Evolutionary conservation across 495 filamentous ascomycete species (phyloP), one percentile per base, ranked within the genome.

Genomic region (Xylaria grammica): DNA sequence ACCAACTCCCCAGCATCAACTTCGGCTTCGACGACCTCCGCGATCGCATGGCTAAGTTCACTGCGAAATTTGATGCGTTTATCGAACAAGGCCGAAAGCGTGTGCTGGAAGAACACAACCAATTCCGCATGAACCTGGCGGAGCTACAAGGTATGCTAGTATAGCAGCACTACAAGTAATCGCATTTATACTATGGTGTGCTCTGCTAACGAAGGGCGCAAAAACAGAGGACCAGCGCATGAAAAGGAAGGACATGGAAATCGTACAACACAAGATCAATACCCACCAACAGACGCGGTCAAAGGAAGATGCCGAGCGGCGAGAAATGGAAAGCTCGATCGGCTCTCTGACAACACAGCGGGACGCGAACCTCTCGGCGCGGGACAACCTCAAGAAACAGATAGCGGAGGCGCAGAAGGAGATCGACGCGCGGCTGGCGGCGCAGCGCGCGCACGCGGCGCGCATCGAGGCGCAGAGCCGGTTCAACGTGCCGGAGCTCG

Each of bases 1-100:
- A 95, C 75, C 87, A 87, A 13, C 86, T 97, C 9, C 95, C 95
- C 40, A 91, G 81, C 74, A 91, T 97, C 77, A 93, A 95, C 78
- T 97, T 98, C 76, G 93, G 92, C 62, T 98, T 98, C 77, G 94
- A 98, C 63, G 93, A 97, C 65, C 81, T 99, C 64, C 94, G 94
- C 76, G 92, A 92, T 67, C 89, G 92, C 77, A 98, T 99, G 94
- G 87, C 90, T 29, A 90, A 90, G 55, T 99, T 99, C 75, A 98
- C 92, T 0, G 86, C 87, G 10, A 90, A 86, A 61, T 99, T 99
- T 68, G 95, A 98, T 72, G 88, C 88, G 7, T 97, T 97, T 72
- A 97, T 99, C 68, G 93, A 96, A 66, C 86, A 89, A 60, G 92
- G 93, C 3, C 86, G 93, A 19, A 95, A 93, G 77, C 87, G 90